Evolutionary conservation across 106 monocot genomes (phyloP).

Genomic region (Acorus calamus): DNA sequence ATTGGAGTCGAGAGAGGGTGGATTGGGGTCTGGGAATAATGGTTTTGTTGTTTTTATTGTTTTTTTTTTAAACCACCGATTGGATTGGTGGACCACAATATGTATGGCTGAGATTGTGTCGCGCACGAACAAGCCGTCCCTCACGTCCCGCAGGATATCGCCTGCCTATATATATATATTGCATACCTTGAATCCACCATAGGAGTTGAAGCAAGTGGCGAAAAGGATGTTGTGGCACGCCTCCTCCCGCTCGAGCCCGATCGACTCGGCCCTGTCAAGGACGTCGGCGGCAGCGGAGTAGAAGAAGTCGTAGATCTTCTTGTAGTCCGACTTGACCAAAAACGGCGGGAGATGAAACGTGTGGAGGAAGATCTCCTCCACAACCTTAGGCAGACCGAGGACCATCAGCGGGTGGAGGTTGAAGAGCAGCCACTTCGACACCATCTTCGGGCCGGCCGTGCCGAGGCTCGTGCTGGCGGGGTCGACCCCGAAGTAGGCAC

Average conservation of each 20-base stretch:
- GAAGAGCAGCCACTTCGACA: conserved; percentile 27
- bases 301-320: conserved; percentile 31
- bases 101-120: too few species aligned
- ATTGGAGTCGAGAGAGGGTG: too few species aligned
- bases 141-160: too few species aligned
- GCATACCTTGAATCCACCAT: conserved; percentile 20
- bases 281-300: conserved; percentile 12
- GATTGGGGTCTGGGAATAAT: too few species aligned
- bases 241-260: conserved; percentile 31
- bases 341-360: conserved; percentile 18
- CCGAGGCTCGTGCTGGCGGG: conserved; percentile 12
- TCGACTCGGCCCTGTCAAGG: conserved; percentile 30
- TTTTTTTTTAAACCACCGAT: too few species aligned
- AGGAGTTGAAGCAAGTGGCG: conserved; percentile 33
- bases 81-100: too few species aligned
- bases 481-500: conserved; percentile 15
- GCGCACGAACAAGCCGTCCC: too few species aligned
- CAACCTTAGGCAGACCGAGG: conserved; percentile 19
- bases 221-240: conserved; percentile 44
- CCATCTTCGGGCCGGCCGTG: conserved; percentile 2
- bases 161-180: too few species aligned
- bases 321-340: conserved; percentile 27
- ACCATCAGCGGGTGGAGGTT: conserved; percentile 20
- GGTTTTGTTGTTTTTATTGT: too few species aligned
- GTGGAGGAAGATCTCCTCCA: conserved; percentile 43